Base-by-base conservation (phyloP, 345 rosid genomes). In the Populus simonii region DNA sequence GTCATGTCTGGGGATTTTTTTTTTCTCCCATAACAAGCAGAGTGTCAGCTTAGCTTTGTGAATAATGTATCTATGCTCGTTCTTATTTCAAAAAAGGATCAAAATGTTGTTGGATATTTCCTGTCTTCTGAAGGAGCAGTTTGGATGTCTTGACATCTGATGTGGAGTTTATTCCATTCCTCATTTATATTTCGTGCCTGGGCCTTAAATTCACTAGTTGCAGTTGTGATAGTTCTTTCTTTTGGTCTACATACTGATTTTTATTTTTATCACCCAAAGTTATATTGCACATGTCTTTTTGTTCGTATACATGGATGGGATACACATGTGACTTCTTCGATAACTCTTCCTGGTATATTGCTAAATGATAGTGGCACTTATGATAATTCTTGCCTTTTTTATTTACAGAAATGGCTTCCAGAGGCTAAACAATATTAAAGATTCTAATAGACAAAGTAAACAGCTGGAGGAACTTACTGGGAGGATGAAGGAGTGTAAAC, bases 401-500 rank as follows among this genome's bases (percentile, higher is more conserved):
- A 29, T 35, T 65, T 83, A 68, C 94, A 96, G 99, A 82, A 96
- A 96, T 94, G 99, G 99, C 75, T 96, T 93, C 83, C 97, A 92
- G 88, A 92, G 88, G 88, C 88, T 96, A 87, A 98, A 96, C 80
- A 96, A 96, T 85, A 89, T 96, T 70, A 96, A 87, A 86, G 99
- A 96, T 81, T 89, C 97, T 39, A 91, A 83, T 70, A 83, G 99
- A 80, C 94, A 96, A 86, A 91, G 97, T 88, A 96, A 96, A 79
- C 98, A 93, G 85, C 91, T 96, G 31, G 99, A 96, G 79, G 99
- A 96, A 79, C 97, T 96, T 73, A 92, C 99, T 25, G 94, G 87
- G 62, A 94, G 83, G 89, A 96, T 96, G 98, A 86, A 97, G 86
- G 99, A 93, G 70, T 96, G 99, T 84, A 96, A 96, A 90, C 86